Evolutionary conservation across 257 asterid species (phyloP), one percentile per base, ranked within the genome.

Genomic region (Scutellaria minor): DNA sequence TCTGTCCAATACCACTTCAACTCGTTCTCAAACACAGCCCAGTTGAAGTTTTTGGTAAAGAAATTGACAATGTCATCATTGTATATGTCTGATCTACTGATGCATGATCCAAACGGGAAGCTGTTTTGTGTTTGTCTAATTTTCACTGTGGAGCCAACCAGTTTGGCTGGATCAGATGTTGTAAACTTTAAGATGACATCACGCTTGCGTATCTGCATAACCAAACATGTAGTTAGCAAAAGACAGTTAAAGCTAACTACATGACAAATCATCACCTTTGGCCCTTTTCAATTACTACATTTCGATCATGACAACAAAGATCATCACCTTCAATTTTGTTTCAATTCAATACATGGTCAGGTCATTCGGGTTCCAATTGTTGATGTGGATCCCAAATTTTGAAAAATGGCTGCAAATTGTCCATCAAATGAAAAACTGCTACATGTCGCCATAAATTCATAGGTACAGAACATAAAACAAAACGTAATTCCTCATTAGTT

Each of bases 1-100:
- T 91, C 97, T 0, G 95, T 91, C 96, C 96, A 91, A 62, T 89
- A 86, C 96, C 96, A 91, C 77, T 91, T 91, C 66, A 91, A 50
- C 79, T 91, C 97, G 40, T 91, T 91, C 50, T 86, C 96, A 4
- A 91, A 91, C 59, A 89, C 97, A 2, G 90, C 91, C 97, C 95
- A 89, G 13, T 86, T 89, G 67, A 91, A 91, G 81, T 91, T 80
- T 56, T 89, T 91, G 7, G 88, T 81, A 58, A 91, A 89, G 78
- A 91, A 89, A 61, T 78, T 68, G 1, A 76, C 78, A 20, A 91
- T 81, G 80, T 86, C 93, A 79, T 91, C 95, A 6, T 91, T 89
- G 64, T 91, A 95, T 22, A 85, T 84, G 68, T 77, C 80, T 73
- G 85, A 77, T 70, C 96, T 72, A 58, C 61, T 84, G 69, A 89